These are phyloP conservation scores for Hsuehochloa calcarea DNA, from an alignment of 176 grass and related monocot species.

Conservation along the genomic window DNA sequence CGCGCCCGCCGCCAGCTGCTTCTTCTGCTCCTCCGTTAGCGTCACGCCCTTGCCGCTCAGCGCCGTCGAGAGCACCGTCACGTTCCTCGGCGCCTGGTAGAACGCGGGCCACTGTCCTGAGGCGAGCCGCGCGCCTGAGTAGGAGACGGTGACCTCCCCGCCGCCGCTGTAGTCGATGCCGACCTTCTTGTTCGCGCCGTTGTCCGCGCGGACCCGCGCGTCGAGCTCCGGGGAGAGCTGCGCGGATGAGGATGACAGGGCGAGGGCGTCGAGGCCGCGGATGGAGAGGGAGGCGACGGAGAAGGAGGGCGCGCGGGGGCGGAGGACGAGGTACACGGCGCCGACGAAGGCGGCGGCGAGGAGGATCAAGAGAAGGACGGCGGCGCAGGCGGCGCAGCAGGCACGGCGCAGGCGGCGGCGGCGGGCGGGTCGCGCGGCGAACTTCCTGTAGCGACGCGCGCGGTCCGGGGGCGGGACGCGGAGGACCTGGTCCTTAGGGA, in stretches of 20 bases:
- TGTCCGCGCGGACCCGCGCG: constrained; percentile 54
- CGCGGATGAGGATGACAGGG: background rate
- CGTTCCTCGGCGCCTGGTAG: constrained; percentile 57
- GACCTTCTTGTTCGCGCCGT: constrained; percentile 54
- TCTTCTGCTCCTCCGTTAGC: constrained; percentile 24
- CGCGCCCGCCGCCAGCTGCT: constrained; percentile 8
- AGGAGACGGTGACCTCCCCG: constrained; percentile 43
- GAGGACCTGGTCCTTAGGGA: constrained; percentile 83
- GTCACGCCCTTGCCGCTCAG: constrained; percentile 29
- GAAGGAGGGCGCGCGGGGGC: constrained; percentile 65
- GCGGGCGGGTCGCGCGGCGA: constrained; percentile 38
- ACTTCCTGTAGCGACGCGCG: constrained; percentile 45
- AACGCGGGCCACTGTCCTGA: constrained; percentile 68
- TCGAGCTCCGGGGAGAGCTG: constrained; percentile 32
- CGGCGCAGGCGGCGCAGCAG: constrained; percentile 25
- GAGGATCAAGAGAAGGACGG: constrained; percentile 19
- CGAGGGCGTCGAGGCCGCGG: constrained; percentile 35
- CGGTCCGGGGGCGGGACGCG: constrained; percentile 64
- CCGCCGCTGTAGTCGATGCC: constrained; percentile 65
- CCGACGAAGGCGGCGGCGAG: constrained; percentile 28
- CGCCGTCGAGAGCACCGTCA: constrained; percentile 40
- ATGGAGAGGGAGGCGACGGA: constrained; percentile 53
- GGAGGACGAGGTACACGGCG: constrained; percentile 53
- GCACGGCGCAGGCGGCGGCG: constrained; percentile 36
- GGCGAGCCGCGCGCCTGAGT: constrained; percentile 42